Conservation (phyloP, 2,329 filamentous ascomycete species). For the Kalaharituber pfeilii region DNA sequence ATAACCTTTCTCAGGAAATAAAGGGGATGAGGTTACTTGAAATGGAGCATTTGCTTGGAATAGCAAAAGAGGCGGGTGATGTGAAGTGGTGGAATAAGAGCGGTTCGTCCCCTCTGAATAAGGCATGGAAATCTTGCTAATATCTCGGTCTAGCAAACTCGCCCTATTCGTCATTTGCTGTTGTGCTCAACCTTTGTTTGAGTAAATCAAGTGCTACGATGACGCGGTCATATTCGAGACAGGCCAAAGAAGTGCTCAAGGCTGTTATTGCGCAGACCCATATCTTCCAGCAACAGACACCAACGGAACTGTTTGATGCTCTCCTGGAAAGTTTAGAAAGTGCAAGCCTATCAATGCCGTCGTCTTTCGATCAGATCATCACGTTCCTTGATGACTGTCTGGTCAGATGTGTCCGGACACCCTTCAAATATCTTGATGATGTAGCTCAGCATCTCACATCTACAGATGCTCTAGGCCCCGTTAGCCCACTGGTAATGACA, state of each 20-base stretch:
- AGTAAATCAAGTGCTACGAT: neutral
- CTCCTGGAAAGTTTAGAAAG: conserved; percentile 16
- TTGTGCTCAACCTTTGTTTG: neutral
- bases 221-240: neutral
- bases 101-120: conserved; percentile 7
- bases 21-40: conserved; percentile 19
- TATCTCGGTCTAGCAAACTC: neutral
- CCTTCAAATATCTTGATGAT: conserved; percentile 20
- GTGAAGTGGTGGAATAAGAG: conserved; percentile 22
- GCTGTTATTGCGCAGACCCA: conserved; percentile 6
- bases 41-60: conserved; percentile 17
- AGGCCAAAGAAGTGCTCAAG: conserved; percentile 10
- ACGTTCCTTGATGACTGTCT: conserved; percentile 16
- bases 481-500: conserved; percentile 15
- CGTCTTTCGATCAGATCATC: conserved; percentile 8
- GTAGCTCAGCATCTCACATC: conserved; percentile 9
- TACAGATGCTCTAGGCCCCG: neutral
- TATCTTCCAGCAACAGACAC: conserved; percentile 16
- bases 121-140: neutral
- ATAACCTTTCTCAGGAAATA: conserved; percentile 2
- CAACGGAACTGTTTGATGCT: conserved; percentile 14
- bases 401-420: conserved; percentile 13
- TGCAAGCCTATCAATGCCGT: neutral
- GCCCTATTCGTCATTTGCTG: neutral
- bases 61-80: conserved; percentile 20